Evolutionary conservation across 2,329 filamentous ascomycete species (phyloP).

Genomic region (Karstenula rhodostoma): DNA sequence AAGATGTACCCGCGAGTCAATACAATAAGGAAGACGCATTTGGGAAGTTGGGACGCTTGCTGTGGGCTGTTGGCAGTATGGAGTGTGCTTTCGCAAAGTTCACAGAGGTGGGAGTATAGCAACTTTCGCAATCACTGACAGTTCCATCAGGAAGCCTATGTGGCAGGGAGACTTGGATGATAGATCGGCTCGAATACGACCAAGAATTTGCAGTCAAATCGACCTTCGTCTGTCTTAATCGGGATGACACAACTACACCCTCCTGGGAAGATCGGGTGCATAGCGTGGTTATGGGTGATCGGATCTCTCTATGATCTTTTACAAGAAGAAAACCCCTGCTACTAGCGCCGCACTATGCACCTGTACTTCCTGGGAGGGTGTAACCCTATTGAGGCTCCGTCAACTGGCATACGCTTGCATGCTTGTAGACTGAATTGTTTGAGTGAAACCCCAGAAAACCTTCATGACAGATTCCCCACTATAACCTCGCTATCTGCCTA

Average conservation of each 20-base stretch:
- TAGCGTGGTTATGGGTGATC: no score
- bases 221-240: no score
- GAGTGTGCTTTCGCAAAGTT: not conserved
- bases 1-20: constrained; percentile 3
- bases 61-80: not conserved
- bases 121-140: not conserved
- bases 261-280: no score
- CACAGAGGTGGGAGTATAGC: not conserved
- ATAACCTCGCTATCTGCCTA: constrained; percentile 26
- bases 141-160: no score
- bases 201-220: no score
- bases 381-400: constrained; percentile 24
- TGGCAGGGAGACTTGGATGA: no score
- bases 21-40: not conserved
- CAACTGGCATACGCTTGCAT: constrained; percentile 24
- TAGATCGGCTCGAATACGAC: no score
- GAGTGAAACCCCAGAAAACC: constrained; percentile 18
- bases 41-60: not conserved
- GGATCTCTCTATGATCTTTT: no score
- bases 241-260: no score
- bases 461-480: constrained; percentile 27
- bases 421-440: constrained; percentile 17
- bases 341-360: no score
- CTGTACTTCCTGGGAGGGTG: constrained; percentile 7
- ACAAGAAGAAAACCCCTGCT: no score